phyloP scores from a whole-genome alignment of 2,329 filamentous ascomycete genomes.

The Ophiostoma ulmi region DNA sequence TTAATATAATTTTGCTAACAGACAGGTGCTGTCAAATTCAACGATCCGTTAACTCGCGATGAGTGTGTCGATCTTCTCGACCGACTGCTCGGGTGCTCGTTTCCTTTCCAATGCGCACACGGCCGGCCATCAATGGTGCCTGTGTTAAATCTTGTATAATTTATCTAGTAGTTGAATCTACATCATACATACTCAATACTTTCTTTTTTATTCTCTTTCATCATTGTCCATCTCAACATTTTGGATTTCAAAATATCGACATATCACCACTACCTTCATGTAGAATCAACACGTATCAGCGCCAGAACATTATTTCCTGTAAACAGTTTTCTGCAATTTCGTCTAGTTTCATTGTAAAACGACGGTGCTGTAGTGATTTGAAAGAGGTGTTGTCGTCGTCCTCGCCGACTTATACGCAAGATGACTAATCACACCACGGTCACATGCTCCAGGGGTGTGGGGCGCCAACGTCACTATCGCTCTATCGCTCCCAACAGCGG shows the following conservation, averaged over 20 bases:
- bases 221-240: neutral
- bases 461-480: slow-evolving; percentile 13
- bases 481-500: neutral
- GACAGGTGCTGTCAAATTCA: slow-evolving; percentile 70
- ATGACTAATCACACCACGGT: neutral
- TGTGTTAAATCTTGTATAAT: slow-evolving; percentile 47
- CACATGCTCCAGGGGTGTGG: slow-evolving; percentile 13
- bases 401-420: neutral
- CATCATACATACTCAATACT: neutral
- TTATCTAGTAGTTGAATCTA: neutral
- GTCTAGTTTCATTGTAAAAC: no score
- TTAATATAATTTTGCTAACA: slow-evolving; percentile 32
- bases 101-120: slow-evolving; percentile 82
- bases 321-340: no score
- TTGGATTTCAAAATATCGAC: no score
- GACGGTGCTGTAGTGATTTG: no score
- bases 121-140: slow-evolving; percentile 64
- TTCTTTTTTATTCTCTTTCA: neutral
- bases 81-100: slow-evolving; percentile 56
- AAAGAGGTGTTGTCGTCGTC: neutral
- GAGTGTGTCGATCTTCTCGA: slow-evolving; percentile 57
- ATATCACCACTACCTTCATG: no score
- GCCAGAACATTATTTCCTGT: no score
- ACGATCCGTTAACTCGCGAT: slow-evolving; percentile 55
- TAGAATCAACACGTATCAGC: no score